phyloP scores from a whole-genome alignment of 2,329 filamentous ascomycete genomes.

The Nectriaceae sp. region DNA sequence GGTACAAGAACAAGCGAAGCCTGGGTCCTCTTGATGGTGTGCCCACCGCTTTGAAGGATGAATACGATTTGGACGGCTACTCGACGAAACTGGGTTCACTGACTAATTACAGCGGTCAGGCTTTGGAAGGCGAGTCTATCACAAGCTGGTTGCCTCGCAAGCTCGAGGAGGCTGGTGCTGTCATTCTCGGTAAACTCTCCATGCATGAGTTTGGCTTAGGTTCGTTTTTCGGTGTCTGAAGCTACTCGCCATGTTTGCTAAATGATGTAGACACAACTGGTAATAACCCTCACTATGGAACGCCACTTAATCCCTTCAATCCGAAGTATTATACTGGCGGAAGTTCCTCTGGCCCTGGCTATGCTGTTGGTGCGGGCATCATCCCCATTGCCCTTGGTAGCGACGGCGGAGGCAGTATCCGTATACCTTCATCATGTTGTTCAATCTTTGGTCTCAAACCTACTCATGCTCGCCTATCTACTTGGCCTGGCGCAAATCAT shows the following conservation, averaged over 20 bases:
- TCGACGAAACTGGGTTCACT: conserved; percentile 63
- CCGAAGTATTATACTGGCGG: conserved; percentile 73
- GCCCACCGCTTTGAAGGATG: conserved; percentile 75
- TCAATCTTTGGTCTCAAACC: conserved; percentile 76
- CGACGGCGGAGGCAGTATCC: conserved; percentile 74
- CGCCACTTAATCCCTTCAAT: conserved; percentile 77
- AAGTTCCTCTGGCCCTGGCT: conserved; percentile 73
- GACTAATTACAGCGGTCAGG: conserved; percentile 57
- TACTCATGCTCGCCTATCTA: conserved; percentile 67
- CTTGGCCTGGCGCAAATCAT: conserved; percentile 58
- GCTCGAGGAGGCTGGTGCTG: conserved; percentile 69
- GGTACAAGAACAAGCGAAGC: conserved; percentile 55
- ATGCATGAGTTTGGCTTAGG: conserved; percentile 79
- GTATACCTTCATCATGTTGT: conserved; percentile 72
- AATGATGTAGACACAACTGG: conserved; percentile 73
- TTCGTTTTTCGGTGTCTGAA: conserved; percentile 17
- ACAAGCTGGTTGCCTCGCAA: conserved; percentile 73
- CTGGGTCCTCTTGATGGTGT: conserved; percentile 71
- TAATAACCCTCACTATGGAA: conserved; percentile 72
- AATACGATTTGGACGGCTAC: conserved; percentile 76
- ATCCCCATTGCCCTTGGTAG: conserved; percentile 72
- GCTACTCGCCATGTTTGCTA: conserved; percentile 2
- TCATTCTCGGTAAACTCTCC: conserved; percentile 71
- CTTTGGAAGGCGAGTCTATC: conserved; percentile 33
- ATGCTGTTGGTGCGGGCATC: conserved; percentile 69